Evolutionary conservation across 371 early-diverging fungal species (phyloP).

Genomic region (Mucor racemosus): DNA sequence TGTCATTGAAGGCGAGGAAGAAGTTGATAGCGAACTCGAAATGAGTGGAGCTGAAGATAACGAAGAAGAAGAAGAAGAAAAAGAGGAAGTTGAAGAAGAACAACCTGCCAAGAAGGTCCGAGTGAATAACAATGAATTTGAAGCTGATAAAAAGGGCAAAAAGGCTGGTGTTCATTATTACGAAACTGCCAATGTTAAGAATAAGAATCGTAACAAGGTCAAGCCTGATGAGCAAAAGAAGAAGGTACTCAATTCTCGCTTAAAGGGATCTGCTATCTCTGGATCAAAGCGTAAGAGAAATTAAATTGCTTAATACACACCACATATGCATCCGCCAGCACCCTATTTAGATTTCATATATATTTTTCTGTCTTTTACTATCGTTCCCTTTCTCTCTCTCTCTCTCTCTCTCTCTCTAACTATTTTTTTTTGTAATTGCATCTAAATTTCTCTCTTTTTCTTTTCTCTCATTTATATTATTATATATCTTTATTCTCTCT

Average conservation of each 20-base stretch:
- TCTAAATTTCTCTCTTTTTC: neutral
- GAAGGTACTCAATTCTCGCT: slow-evolving; percentile 46
- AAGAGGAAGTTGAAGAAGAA: slow-evolving; percentile 21
- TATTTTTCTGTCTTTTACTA: slow-evolving; percentile 1
- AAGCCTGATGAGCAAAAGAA: slow-evolving; percentile 66
- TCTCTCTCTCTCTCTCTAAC: neutral
- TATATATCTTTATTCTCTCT: neutral
- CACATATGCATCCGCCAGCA: neutral
- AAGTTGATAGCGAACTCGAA: slow-evolving; percentile 63
- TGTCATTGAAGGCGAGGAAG: slow-evolving; percentile 44
- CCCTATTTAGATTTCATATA: slow-evolving; percentile 1
- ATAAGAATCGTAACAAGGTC: slow-evolving; percentile 81
- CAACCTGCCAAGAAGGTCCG: slow-evolving; percentile 34
- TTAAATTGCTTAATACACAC: slow-evolving; percentile 15
- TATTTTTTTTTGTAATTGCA: slow-evolving; percentile 7
- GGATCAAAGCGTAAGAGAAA: slow-evolving; percentile 49
- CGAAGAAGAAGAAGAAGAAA: slow-evolving; percentile 37
- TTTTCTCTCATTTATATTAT: slow-evolving; percentile 1
- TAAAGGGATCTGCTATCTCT: slow-evolving; percentile 45
- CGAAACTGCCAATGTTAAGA: slow-evolving; percentile 91
- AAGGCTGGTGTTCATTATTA: slow-evolving; percentile 89
- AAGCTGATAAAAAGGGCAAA: slow-evolving; percentile 54
- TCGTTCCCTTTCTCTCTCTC: neutral
- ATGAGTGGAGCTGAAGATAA: slow-evolving; percentile 53
- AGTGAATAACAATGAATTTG: slow-evolving; percentile 37